Evolutionary conservation across 2,329 filamentous ascomycete genomes (phyloP), one percentile per base, ranked within the genome.

Genomic region (Trichoderma oligosporum): DNA sequence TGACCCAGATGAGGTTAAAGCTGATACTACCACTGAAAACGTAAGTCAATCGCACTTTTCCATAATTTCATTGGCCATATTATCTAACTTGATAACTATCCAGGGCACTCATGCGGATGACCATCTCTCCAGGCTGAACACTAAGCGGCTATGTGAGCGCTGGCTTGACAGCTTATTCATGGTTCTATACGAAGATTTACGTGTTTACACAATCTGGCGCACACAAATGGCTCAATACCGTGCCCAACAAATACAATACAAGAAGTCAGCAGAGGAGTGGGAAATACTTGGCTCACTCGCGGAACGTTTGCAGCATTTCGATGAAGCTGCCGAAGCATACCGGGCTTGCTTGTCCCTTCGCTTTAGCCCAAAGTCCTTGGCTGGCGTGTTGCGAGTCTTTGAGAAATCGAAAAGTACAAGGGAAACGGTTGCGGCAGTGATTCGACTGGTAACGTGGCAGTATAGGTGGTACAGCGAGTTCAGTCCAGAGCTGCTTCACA

Each of bases 391-490:
- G 49, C 86, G 85, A 55, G 81, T 90, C 46, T 91, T 91, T 64
- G 88, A 95, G 73, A 83, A 83, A 68, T 81, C 82, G 58, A 89
- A 88, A 67, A 90, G 89, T 73, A 91, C 89, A 3, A 80, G 91
- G 60, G 88, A 91, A 60, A 90, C 87, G 57, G 82, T 97, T 6
- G 88, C 86, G 25, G 86, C 89, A n/a, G 79, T 97, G 58, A 97
- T 99, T 63, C 81, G 91, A 52, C 78, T 99, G 39, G 90, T 97
- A 31, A 94, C 93, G 11, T 99, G 94, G 94, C 94, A 99, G 75
- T 99, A 97, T 75, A 82, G 94, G 64, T 99, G 94, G 94, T 99
- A 99, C 76, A 97, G 92, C 57, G 94, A 99, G 82, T 99, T 99
- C 75, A 97, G 92, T 16, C 94, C 94, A 0, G 86, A 92, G 62